phyloP scores from a whole-genome alignment of 192 early-diverging fungal species.

The Thoreauomyces humboldtii region DNA sequence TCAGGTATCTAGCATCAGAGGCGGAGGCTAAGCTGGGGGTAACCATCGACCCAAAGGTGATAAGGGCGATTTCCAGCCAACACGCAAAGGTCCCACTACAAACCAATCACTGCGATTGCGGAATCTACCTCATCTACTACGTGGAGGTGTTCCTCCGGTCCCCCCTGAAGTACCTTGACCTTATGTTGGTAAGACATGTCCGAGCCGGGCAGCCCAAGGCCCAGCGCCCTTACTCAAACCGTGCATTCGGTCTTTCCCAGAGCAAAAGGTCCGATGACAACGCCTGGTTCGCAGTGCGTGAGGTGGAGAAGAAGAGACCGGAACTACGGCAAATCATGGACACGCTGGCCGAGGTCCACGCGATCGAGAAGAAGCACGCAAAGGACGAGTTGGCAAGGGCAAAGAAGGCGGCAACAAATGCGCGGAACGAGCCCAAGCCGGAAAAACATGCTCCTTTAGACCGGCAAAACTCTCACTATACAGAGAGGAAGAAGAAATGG shows the following conservation, averaged over 20 bases:
- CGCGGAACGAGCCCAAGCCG: too few relatives aligned
- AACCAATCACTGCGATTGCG: constrained; percentile 81
- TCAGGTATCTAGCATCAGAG: constrained; percentile 51
- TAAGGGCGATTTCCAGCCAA: constrained; percentile 39
- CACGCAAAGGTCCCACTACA: constrained; percentile 75
- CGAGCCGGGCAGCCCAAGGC: background rate
- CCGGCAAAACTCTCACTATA: too few relatives aligned
- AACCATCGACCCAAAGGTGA: constrained; percentile 26
- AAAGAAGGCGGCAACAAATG: too few relatives aligned
- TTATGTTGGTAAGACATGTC: constrained; percentile 41
- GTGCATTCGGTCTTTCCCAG: background rate
- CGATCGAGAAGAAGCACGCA: too few relatives aligned
- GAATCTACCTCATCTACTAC: constrained; percentile 81
- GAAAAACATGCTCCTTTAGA: too few relatives aligned
- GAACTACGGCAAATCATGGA: constrained; percentile 16
- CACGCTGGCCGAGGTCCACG: constrained; percentile 10
- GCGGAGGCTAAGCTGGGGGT: constrained; percentile 51
- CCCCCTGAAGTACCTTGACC: constrained; percentile 38
- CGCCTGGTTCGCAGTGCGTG: constrained; percentile 13
- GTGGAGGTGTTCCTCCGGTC: constrained; percentile 65
- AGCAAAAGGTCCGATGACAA: constrained; percentile 4
- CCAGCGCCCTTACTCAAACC: background rate
- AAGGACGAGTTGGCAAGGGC: too few relatives aligned
- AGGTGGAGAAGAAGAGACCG: constrained; percentile 12
- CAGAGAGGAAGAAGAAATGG: too few relatives aligned